phyloP scores from a whole-genome alignment of 345 rosid species.

The thale cress (Arabidopsis thaliana) region TAIR10.1 NC_003075.7:1035501-1036000 shows the following conservation, averaged over 20 bases:
- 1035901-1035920: slow-evolving; percentile 72
- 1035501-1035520: too few species aligned
- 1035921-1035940: slow-evolving; percentile 49
- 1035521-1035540: too few species aligned
- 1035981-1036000: slow-evolving; percentile 51
- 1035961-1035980: slow-evolving; percentile 61
- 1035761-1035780: slow-evolving; percentile 71
- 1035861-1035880: slow-evolving; percentile 65
- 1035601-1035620: too few species aligned
- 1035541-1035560: too few species aligned
- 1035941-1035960: slow-evolving; percentile 61
- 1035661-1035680: not conserved
- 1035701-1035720: not conserved
- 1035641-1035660: too few species aligned
- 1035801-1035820: slow-evolving; percentile 76
- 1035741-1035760: slow-evolving; percentile 60
- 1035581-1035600: too few species aligned
- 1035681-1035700: not conserved
- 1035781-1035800: slow-evolving; percentile 59
- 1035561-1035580: too few species aligned
- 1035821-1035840: slow-evolving; percentile 84
- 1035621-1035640: not conserved
- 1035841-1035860: slow-evolving; percentile 73
- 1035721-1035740: slow-evolving; percentile 76
- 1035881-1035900: slow-evolving; percentile 82